Base-by-base conservation (phyloP, 208 protist species). In the Lotmaria passim region DNA sequence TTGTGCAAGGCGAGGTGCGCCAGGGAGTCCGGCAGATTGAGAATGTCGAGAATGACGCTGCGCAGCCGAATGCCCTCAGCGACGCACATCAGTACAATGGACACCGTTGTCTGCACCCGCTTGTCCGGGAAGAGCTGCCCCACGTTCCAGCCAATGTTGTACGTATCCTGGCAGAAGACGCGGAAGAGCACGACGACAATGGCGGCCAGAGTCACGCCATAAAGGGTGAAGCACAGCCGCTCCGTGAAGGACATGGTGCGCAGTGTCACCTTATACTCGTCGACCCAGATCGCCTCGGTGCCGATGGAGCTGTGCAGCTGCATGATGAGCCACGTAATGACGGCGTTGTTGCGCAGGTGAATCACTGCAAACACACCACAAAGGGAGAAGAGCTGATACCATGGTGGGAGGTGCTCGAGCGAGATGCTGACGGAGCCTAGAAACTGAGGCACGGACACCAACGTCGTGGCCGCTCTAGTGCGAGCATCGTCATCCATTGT, bases 201-300 rank as follows among this genome's bases (percentile, higher is more conserved):
- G 17, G 75, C 34, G n/a, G 76, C 82, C 7, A 96, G 75, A 1
- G 78, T 59, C 3, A 90, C 79, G 11, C 91, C 91, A 70, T 94
- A 96, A 11, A 96, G 62, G 19, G 91, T 92, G 61, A 96, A 91
- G 70, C 85, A 90, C 15, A 96, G 57, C 26, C 89, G 80, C 61
- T 96, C 91, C 52, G 92, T 91, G 66, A 96, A 93, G 23, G 82
- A 85, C 89, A 94, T 94, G 24, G 73, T 60, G 44, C 89, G 85
- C 17, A 96, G 79, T 11, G 85, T 62, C 15, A 14, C n/a, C 58
- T 91, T 85, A 64, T 96, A 96, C 14, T 82, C 71, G 2, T 73
- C 75, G 33, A 85, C 72, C 89, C 91, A 96, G 10, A 94, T 80
- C 15, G 73, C 72, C 58, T 88, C 79, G 3, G 91, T 94, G 33